A percentile compares a stretch with the other conserved stretches of the same genome.
Evolutionary conservation across 192 early-diverging fungal species (phyloP).

Genomic region (Chytriomyces hyalinus): DNA sequence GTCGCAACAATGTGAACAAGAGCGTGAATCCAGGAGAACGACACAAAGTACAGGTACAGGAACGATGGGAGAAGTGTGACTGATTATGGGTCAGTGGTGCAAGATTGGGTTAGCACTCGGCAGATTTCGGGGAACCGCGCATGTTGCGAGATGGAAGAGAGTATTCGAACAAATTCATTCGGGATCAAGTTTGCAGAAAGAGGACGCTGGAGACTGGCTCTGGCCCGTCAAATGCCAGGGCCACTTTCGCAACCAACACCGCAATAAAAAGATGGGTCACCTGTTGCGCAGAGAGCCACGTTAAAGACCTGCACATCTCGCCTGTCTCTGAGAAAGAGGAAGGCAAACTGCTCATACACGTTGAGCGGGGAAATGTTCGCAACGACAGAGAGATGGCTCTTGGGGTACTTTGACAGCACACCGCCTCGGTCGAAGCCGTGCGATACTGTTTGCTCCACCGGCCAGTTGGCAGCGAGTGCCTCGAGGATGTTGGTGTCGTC

Average conservation of each 20-base stretch:
- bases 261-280: background rate
- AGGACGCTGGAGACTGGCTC: background rate
- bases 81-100: background rate
- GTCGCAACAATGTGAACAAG: constrained; percentile 37
- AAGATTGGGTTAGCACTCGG: background rate
- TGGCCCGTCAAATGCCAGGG: background rate
- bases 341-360: constrained; percentile 33
- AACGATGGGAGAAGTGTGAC: constrained; percentile 44
- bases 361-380: constrained; percentile 11
- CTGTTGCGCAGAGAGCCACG: constrained; percentile 21
- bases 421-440: constrained; percentile 32
- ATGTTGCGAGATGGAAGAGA: background rate
- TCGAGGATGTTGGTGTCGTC: constrained; percentile 37
- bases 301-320: constrained; percentile 35
- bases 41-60: constrained; percentile 38
- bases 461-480: constrained; percentile 39
- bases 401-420: background rate
- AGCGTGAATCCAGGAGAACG: constrained; percentile 37
- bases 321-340: constrained; percentile 32
- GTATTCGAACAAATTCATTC: constrained; percentile 6
- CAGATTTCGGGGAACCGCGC: background rate
- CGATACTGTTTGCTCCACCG: constrained; percentile 18
- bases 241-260: background rate
- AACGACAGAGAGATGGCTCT: background rate
- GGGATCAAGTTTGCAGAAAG: constrained; percentile 9